phyloP scores from a whole-genome alignment of 805 yeast genomes.

The Candida chauliodis region DNA sequence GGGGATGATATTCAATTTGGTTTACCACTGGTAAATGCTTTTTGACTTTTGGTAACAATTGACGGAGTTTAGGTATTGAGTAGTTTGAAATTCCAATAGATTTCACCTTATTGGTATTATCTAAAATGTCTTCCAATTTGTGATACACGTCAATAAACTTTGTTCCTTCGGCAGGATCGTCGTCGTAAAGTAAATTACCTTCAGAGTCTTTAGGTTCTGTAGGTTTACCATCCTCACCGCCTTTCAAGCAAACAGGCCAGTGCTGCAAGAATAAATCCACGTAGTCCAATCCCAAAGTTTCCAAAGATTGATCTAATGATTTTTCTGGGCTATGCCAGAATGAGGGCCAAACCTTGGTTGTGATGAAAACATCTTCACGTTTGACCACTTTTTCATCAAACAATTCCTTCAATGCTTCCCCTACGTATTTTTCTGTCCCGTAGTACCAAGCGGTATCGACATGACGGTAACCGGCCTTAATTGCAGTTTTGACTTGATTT shows the following conservation, averaged over 20 bases:
- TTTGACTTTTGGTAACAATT: slow-evolving; percentile 21
- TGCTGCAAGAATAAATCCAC: slow-evolving; percentile 47
- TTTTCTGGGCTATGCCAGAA: slow-evolving; percentile 36
- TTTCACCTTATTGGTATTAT: slow-evolving; percentile 26
- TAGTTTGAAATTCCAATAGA: slow-evolving; percentile 38
- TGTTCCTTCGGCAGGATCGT: slow-evolving; percentile 31
- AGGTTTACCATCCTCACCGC: slow-evolving; percentile 40
- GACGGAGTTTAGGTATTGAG: slow-evolving; percentile 23
- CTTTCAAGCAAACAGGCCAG: slow-evolving; percentile 45
- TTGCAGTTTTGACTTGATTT: slow-evolving; percentile 33
- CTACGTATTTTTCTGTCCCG: slow-evolving; percentile 41
- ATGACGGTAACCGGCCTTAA: slow-evolving; percentile 46
- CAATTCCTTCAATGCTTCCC: slow-evolving; percentile 45
- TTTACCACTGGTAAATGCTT: slow-evolving; percentile 55
- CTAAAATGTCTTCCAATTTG: slow-evolving; percentile 24
- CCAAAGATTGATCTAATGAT: slow-evolving; percentile 39
- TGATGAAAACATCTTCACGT: slow-evolving; percentile 43
- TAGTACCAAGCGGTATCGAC: slow-evolving; percentile 54
- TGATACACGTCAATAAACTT: slow-evolving; percentile 29
- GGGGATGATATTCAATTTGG: slow-evolving; percentile 72
- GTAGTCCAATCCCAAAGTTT: slow-evolving; percentile 36
- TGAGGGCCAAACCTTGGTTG: slow-evolving; percentile 44
- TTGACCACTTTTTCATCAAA: slow-evolving; percentile 46
- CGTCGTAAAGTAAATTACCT: slow-evolving; percentile 32
- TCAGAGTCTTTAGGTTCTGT: slow-evolving; percentile 31